Evolutionary conservation across 495 filamentous ascomycete species (phyloP).

Genomic region (Daldinia decipiens): DNA sequence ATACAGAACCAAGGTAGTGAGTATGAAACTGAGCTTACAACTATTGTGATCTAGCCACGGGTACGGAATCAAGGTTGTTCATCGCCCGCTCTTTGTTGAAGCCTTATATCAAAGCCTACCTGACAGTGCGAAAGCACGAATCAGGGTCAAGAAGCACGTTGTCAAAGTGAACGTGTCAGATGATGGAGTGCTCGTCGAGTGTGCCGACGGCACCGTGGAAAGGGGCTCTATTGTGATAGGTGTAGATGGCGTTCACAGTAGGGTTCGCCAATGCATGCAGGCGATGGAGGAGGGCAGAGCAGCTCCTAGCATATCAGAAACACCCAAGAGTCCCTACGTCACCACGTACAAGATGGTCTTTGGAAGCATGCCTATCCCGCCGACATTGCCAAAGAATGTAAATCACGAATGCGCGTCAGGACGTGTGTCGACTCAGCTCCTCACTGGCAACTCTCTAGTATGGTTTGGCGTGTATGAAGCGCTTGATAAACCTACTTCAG

Average conservation of each 20-base stretch:
- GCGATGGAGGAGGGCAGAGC: slow-evolving; percentile 44
- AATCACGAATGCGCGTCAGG: slow-evolving; percentile 35
- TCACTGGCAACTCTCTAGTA: slow-evolving; percentile 41
- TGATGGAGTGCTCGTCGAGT: slow-evolving; percentile 48
- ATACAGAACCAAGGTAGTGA: neutral
- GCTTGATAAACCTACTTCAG: slow-evolving; percentile 51
- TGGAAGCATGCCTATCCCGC: slow-evolving; percentile 42
- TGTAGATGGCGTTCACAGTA: slow-evolving; percentile 63
- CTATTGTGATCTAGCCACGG: slow-evolving; percentile 46
- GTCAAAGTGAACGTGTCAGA: slow-evolving; percentile 37
- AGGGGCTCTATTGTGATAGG: slow-evolving; percentile 63
- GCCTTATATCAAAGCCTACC: slow-evolving; percentile 51
- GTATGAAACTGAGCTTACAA: neutral
- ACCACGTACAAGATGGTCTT: slow-evolving; percentile 47
- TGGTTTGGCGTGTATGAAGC: slow-evolving; percentile 57
- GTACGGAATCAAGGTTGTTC: slow-evolving; percentile 48
- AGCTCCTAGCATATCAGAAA: slow-evolving; percentile 30
- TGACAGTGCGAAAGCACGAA: slow-evolving; percentile 45
- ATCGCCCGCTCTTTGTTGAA: slow-evolving; percentile 50
- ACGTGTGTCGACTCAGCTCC: slow-evolving; percentile 41
- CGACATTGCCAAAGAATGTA: slow-evolving; percentile 26
- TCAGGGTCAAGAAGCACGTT: slow-evolving; percentile 51
- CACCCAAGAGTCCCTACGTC: slow-evolving; percentile 45
- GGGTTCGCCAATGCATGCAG: slow-evolving; percentile 56
- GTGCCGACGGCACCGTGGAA: slow-evolving; percentile 54